Base-by-base conservation (phyloP, 163 green algal species). In the Scenedesmus sp. region DNA sequence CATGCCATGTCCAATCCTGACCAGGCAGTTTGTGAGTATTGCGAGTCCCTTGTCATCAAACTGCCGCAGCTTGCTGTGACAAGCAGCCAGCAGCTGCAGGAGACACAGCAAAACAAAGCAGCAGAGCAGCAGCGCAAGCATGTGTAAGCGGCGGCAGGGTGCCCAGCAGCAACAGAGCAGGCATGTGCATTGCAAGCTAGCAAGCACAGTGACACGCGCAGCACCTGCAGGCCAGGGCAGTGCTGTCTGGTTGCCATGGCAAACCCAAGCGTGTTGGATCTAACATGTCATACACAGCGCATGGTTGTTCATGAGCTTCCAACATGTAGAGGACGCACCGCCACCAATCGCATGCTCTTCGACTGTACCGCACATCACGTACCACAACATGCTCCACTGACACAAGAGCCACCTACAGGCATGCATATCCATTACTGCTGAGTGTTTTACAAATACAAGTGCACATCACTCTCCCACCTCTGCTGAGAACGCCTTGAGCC, bases 51-150 rank as follows among this genome's bases (percentile, higher is more conserved):
- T 54, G 18, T 82, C 57, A 67, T 90, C 85, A 26, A 90, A 52
- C 59, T 56, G 64, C 34, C 79, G 85, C 73, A 90, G 85, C 66
- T 66, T 82, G 2, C 9, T 12, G 2, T 83, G 64, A 70, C 64
- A 83, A 2, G 85, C 34, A 10, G 34, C 46, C 16, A 83, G 52
- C 85, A 90, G 23, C 85, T 90, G 85, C 66, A 89, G 15, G 55
- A 56, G 34, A 84, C 76, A 84, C 13, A 13, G 12, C 9, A 55
- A 57, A 20, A 57, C 26, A 83, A n/a, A 83, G 34, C 74, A 23
- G 34, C 76, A 26, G 10, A 9, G 8, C 46, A 57, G 76, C 76
- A 59, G 16, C 15, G 16, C 15, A 18, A 57, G 26, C 16, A 54
- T 20, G n/a, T 55, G 34, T n/a, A 55, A 13, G 67, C 13, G 18